Evolutionary conservation across 225 moss, liverwort and hornwort genomes (phyloP).

Genomic region (Pleurozium schreberi): DNA sequence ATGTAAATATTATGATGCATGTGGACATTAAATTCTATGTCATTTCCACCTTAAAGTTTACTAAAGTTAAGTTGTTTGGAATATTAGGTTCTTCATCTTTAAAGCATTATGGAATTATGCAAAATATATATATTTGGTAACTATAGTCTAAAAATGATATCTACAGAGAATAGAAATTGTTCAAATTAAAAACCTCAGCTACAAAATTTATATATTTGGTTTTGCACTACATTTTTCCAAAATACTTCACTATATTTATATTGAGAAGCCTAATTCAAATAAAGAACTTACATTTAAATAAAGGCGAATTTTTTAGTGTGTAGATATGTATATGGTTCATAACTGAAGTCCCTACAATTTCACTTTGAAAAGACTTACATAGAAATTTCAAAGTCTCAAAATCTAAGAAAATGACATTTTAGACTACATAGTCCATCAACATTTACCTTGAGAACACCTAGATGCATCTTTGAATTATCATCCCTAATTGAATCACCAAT

Average conservation of each 20-base stretch:
- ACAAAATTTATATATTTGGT: neutral
- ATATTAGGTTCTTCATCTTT: neutral
- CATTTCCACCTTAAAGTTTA: neutral
- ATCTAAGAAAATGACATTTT: neutral
- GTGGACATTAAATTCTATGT: neutral
- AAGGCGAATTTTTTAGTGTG: neutral
- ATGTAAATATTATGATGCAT: neutral
- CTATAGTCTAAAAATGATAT: neutral
- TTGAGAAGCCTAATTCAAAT: neutral
- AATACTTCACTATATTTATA: neutral
- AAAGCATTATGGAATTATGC: neutral
- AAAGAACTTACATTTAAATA: too few relatives aligned
- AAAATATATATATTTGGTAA: neutral
- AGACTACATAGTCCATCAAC: fast-evolving
- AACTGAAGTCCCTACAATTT: neutral
- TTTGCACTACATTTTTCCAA: neutral
- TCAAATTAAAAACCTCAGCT: neutral
- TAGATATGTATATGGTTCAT: neutral
- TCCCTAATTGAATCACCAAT: too few relatives aligned
- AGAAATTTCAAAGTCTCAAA: neutral
- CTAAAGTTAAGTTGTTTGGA: neutral
- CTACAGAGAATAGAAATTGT: neutral
- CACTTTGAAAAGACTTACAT: neutral
- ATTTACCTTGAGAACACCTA: neutral
- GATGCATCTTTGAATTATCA: too few relatives aligned